A percentile compares a stretch with the other conserved stretches of the same genome.
These are phyloP conservation scores for Harringtonia aguacate DNA, from an alignment of 2,329 filamentous ascomycete species.

Conservation along the genomic window DNA sequence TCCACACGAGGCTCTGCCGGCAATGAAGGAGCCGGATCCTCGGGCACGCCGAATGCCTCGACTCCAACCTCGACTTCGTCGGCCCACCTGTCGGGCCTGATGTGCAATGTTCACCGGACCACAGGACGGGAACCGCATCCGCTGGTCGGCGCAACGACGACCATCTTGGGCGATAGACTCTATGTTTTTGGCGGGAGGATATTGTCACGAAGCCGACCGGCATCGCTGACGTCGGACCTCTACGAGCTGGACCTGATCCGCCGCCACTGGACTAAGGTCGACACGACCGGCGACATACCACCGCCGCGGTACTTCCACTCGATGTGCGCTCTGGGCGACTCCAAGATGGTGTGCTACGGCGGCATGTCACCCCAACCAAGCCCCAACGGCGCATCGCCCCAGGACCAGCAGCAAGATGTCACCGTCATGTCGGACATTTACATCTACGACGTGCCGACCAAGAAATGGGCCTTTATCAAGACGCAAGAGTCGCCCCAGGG, in stretches of 20 bases:
- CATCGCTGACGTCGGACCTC: conserved; percentile 74
- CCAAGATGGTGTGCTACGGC: conserved; percentile 94
- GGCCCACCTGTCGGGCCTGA: conserved; percentile 52
- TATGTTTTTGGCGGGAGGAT: conserved; percentile 93
- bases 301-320: conserved; percentile 95
- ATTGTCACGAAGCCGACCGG: conserved; percentile 70
- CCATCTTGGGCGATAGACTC: conserved; percentile 86
- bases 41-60: conserved; percentile 9
- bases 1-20: conserved; percentile 23
- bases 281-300: conserved; percentile 74
- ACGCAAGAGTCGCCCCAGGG: conserved; percentile 80
- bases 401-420: conserved; percentile 71
- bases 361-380: conserved; percentile 80
- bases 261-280: conserved; percentile 86
- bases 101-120: conserved; percentile 69
- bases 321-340: conserved; percentile 85
- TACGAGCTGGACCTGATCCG: conserved; percentile 89
- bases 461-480: conserved; percentile 75
- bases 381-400: conserved; percentile 32
- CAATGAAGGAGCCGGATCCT: conserved; percentile 25
- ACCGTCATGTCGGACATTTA: conserved; percentile 98
- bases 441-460: conserved; percentile 78
- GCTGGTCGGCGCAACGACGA: conserved; percentile 89
- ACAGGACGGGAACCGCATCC: conserved; percentile 87
- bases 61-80: conserved; percentile 36